A percentile compares a stretch with the other conserved stretches of the same genome.
These are phyloP conservation scores for Phytopythium ostracodes DNA, from an alignment of 352 stramenopile species.

Conservation along the genomic window DNA sequence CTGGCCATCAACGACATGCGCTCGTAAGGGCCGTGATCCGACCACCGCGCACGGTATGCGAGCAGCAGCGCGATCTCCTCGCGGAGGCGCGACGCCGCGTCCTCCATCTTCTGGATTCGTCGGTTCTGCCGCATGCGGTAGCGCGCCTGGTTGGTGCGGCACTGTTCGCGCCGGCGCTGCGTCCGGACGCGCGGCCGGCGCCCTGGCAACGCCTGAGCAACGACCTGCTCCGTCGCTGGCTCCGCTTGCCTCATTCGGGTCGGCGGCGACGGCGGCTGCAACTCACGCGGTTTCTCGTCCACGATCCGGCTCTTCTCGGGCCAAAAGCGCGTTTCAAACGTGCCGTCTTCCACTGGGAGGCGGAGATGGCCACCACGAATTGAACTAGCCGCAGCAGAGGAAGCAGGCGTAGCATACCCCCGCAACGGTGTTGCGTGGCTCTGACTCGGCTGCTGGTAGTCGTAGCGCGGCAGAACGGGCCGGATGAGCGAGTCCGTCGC, in stretches of 20 bases:
- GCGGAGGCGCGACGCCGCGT: constrained; percentile 25
- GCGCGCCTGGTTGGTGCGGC: constrained; percentile 47
- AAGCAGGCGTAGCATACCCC: background rate
- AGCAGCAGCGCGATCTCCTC: constrained; percentile 32
- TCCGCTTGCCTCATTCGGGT: background rate
- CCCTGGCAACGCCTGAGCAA: constrained; percentile 6
- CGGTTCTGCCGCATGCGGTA: constrained; percentile 51
- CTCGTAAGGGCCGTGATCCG: constrained; percentile 11
- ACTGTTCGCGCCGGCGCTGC: constrained; percentile 46
- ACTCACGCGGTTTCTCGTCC: background rate
- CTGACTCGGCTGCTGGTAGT: background rate
- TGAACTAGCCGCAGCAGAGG: background rate
- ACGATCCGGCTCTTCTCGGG: background rate
- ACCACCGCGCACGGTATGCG: background rate
- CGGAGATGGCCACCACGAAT: too few relatives aligned
- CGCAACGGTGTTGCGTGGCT: background rate
- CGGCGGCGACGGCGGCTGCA: background rate
- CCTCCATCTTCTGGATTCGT: constrained; percentile 26
- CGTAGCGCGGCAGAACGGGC: constrained; percentile 1
- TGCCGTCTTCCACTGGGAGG: background rate
- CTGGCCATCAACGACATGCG: constrained; percentile 10
- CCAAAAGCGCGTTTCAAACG: background rate
- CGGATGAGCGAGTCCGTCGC: background rate
- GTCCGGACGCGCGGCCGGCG: constrained; percentile 27
- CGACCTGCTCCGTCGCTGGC: background rate